Percentiles rank a stretch among this genome's conserved stretches.
Evolutionary conservation across 768 basidiomycete species (phyloP).

Genomic region (Sutorius australiensis): DNA sequence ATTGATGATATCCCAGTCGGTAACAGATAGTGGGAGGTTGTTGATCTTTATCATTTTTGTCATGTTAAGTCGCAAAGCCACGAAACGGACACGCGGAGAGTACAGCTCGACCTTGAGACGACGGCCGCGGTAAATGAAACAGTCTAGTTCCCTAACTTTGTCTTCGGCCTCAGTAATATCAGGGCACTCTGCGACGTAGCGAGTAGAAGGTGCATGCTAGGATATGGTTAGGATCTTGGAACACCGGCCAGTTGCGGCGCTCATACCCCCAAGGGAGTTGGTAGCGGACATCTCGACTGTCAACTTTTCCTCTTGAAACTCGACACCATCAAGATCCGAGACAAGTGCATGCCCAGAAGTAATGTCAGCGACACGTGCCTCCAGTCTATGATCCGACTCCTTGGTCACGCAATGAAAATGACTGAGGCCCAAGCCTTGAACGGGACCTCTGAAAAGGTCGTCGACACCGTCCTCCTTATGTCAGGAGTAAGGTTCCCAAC

Average conservation of each 20-base stretch:
- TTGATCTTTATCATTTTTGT: constrained; percentile 35
- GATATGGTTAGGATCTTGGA: constrained; percentile 44
- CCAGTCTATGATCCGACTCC: constrained; percentile 28
- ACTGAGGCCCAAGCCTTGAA: constrained; percentile 37
- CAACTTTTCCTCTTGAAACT: constrained; percentile 43
- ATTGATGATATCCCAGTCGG: constrained; percentile 22
- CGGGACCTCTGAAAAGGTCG: constrained; percentile 35
- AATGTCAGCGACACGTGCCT: constrained; percentile 41
- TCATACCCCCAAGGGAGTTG: constrained; percentile 42
- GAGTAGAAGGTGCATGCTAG: constrained; percentile 47
- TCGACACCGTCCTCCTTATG: constrained; percentile 37
- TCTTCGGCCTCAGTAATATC: constrained; percentile 17
- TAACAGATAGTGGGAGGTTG: constrained; percentile 34
- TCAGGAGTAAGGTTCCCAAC: constrained; percentile 44
- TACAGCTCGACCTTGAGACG: constrained; percentile 48
- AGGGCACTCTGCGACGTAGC: constrained; percentile 43
- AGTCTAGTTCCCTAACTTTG: constrained; percentile 38
- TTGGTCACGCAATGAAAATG: constrained; percentile 35
- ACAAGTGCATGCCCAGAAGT: constrained; percentile 41
- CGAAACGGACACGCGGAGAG: constrained; percentile 29
- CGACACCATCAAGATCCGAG: constrained; percentile 43
- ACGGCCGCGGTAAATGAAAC: constrained; percentile 35
- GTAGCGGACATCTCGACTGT: constrained; percentile 42
- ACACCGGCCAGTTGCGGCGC: constrained; percentile 28
- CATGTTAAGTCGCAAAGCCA: constrained; percentile 30